Evolutionary conservation across 306 rosid genomes (phyloP).

Genomic region (Quercus robur): DNA sequence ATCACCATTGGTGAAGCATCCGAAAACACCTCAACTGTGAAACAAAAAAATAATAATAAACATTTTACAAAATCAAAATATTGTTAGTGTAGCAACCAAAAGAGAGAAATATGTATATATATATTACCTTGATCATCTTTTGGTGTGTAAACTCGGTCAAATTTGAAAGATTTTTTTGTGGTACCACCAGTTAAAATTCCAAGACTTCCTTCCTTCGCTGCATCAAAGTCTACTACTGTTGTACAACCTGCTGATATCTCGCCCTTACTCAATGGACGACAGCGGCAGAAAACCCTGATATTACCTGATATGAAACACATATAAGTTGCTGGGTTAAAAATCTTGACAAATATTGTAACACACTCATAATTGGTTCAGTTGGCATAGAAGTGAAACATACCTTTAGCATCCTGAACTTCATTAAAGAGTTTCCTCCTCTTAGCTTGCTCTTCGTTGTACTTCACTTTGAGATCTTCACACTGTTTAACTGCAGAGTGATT

Average conservation of each 20-base stretch:
- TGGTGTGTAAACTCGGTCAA: conserved; percentile 83
- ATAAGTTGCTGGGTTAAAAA: background rate
- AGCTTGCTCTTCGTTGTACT: conserved; percentile 74
- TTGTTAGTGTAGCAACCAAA: background rate
- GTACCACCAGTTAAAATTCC: conserved; percentile 57
- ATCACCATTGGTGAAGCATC: conserved; percentile 84
- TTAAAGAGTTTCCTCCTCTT: conserved; percentile 76
- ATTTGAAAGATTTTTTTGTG: conserved; percentile 63
- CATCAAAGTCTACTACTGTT: conserved; percentile 71
- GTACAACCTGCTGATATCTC: conserved; percentile 58
- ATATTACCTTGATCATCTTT: conserved; percentile 76
- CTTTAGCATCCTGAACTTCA: conserved; percentile 93
- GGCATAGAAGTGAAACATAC: conserved; percentile 27
- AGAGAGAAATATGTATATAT: background rate
- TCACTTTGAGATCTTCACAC: conserved; percentile 84
- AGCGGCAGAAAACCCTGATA: conserved; percentile 88
- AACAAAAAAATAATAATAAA: conserved; percentile 24
- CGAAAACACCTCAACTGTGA: conserved; percentile 70
- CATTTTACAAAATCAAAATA: background rate
- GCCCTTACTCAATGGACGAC: conserved; percentile 75
- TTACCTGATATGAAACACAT: conserved; percentile 50
- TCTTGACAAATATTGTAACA: conserved; percentile 2
- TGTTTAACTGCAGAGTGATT: conserved; percentile 57
- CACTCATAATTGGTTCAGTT: background rate
- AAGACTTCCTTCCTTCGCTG: conserved; percentile 79